Conservation (phyloP, 352 stramenopile species). For the Phytophthora crassamura region DNA sequence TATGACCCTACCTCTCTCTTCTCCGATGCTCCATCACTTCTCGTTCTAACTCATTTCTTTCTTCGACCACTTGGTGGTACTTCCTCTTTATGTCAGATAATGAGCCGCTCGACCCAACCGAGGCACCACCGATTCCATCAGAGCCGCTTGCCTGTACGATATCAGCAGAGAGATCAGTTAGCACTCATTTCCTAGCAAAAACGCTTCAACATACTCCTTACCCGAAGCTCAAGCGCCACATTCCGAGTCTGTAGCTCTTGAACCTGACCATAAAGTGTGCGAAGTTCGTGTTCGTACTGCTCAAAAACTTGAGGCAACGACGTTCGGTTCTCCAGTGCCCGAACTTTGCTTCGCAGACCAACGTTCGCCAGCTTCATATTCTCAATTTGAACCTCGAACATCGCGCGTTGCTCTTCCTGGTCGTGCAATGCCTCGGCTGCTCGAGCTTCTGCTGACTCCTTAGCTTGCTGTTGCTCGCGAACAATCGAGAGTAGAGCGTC, state of each 20-base stretch:
- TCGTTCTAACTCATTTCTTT: constrained; percentile 66
- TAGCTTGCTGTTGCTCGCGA: constrained; percentile 70
- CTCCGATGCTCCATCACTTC: constrained; percentile 63
- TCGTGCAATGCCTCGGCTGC: constrained; percentile 56
- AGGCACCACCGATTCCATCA: constrained; percentile 3
- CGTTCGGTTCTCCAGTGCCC: constrained; percentile 60
- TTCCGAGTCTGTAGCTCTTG: constrained; percentile 67
- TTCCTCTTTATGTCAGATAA: constrained; percentile 69
- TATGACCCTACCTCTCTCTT: constrained; percentile 51
- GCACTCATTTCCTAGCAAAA: background rate
- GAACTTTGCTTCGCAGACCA: constrained; percentile 69
- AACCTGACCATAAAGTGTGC: constrained; percentile 57
- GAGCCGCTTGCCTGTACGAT: constrained; percentile 9
- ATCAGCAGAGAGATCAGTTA: background rate
- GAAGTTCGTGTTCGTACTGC: constrained; percentile 76
- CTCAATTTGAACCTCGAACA: constrained; percentile 77
- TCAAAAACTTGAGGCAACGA: constrained; percentile 64
- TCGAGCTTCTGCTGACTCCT: constrained; percentile 55
- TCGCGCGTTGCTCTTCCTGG: constrained; percentile 54
- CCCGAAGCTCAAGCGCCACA: constrained; percentile 69
- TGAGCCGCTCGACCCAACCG: constrained; percentile 3
- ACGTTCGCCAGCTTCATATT: constrained; percentile 80
- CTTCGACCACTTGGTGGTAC: constrained; percentile 64
- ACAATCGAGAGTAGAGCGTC: constrained; percentile 79
- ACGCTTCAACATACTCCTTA: constrained; percentile 9